Evolutionary conservation across 495 filamentous ascomycete species (phyloP), one percentile per base, ranked within the genome.

Genomic region (Extremus antarcticus): DNA sequence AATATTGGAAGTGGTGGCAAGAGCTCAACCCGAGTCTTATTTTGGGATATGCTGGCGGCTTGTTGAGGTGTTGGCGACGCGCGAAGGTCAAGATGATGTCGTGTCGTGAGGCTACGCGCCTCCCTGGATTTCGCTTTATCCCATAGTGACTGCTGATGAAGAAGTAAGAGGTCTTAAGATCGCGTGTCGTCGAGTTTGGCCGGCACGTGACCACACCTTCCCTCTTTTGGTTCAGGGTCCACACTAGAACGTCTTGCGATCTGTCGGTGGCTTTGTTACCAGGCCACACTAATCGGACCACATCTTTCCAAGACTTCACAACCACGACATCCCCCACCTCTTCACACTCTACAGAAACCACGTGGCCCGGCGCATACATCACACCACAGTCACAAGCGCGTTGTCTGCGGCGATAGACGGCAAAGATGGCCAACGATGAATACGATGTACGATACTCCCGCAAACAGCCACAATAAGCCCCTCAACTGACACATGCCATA

Each of bases 361-460:
- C n/a, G n/a, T n/a, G n/a, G n/a, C n/a, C n/a, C n/a, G n/a, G n/a
- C n/a, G n/a, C n/a, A n/a, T n/a, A n/a, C n/a, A 35, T 13, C 13
- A 35, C 29, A 35, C 4, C 7, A 35, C 7, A 4, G 7, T 35
- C 29, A 7, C 29, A 4, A 35, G 29, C 13, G 29, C 29, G 29
- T 13, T 13, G 13, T 35, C 4, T 13, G 7, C 7, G 13, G 29
- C 29, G 29, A 13, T 13, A 13, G 13, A 35, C 38, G 19, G 57
- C 65, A 68, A 73, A 58, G 70, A 99, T 99, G 94, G 94, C 94
- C 65, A 99, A 99, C 82, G 94, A 99, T 76, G 94, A 99, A 77
- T 97, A 99, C 74, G 92, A 99, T 86, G 92, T 98, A 74, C 81
- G 94, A 52, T 40, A 53, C 23, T 51, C 54, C 35, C 49, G 53